Base-by-base conservation (phyloP, 805 yeast species). In the Saturnispora kantuleensis region DNA sequence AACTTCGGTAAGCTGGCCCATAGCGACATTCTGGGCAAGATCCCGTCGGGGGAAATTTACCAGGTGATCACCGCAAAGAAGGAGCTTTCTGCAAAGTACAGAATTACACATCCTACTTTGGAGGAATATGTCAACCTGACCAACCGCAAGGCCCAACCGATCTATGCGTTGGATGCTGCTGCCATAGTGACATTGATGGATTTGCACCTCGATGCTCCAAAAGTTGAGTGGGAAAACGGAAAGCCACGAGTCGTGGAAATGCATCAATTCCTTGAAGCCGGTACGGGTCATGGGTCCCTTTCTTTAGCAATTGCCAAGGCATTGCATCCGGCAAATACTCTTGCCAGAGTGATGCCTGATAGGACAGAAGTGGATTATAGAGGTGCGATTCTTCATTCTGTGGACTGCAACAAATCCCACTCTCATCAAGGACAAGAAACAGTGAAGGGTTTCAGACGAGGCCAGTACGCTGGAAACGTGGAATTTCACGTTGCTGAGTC, bases 281-380 rank as follows among this genome's bases (percentile, higher is more conserved):
- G 79, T 4, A 74, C 78, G 2, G 79, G 79, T 1, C 77, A 73
- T 56, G 79, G 79, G 0, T 71, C 77, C 2, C 52, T 73, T 39
- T 60, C 74, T 3, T 42, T 73, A 36, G 70, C 72, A 8, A 67
- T 73, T 12, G 62, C 69, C 18, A 64, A 59, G 21, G 59, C 57
- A 12, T 52, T 73, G 1, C 77, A 73, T 50, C 59, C 71, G 18
- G 72, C 71, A 1, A 73, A 73, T 50, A 65, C 67, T 13, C 64
- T 50, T 43, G 59, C 60, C 10, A 43, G 38, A 17, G 29, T 38
- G 17, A 29, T 38, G 34, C 32, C 31, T 4, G 41, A 42, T 34
- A 38, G 39, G 26, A 35, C 42, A 13, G 45, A 44, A 34, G 41
- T 39, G 2, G 58, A 55, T 35, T 38, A 47, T 15, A 52, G 71